phyloP scores from a whole-genome alignment of 768 basidiomycete genomes.

The Exidia glandulosa region DNA sequence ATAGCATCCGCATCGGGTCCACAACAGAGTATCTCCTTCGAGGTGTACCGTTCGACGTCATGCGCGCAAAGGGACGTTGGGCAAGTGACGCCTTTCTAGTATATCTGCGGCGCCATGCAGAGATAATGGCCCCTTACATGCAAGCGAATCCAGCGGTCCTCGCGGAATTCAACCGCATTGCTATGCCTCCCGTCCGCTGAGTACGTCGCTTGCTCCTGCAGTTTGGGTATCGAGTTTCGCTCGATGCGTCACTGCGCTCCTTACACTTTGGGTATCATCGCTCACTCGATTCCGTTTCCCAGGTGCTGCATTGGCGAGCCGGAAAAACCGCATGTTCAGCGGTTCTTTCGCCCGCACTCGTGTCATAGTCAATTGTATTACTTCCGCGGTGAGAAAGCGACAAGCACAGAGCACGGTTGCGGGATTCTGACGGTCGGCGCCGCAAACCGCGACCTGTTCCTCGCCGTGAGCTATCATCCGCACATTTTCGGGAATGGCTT shows the following conservation, averaged over 20 bases:
- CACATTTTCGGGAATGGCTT: no score
- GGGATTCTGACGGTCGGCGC: no score
- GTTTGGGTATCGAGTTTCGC: background rate
- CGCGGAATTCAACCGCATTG: background rate
- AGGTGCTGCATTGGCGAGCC: background rate
- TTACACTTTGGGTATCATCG: background rate
- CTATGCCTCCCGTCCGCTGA: background rate
- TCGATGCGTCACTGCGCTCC: background rate
- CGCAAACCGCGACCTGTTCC: no score
- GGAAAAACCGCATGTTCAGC: background rate
- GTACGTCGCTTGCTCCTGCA: background rate
- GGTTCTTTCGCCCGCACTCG: background rate
- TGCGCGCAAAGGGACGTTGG: conserved; percentile 26
- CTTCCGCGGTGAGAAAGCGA: no score
- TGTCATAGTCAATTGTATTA: no score
- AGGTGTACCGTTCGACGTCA: conserved; percentile 20
- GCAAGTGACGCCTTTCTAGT: conserved; percentile 17
- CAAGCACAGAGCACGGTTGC: no score
- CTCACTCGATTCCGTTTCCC: background rate
- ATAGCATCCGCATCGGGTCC: conserved; percentile 17
- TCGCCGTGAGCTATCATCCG: no score
- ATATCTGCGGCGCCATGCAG: conserved; percentile 21
- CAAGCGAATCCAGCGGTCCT: conserved; percentile 6
- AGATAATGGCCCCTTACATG: conserved; percentile 17
- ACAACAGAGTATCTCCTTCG: conserved; percentile 17